Conservation (phyloP, 1,284 basidiomycete species). For the Marasmius tenuissimus region DNA sequence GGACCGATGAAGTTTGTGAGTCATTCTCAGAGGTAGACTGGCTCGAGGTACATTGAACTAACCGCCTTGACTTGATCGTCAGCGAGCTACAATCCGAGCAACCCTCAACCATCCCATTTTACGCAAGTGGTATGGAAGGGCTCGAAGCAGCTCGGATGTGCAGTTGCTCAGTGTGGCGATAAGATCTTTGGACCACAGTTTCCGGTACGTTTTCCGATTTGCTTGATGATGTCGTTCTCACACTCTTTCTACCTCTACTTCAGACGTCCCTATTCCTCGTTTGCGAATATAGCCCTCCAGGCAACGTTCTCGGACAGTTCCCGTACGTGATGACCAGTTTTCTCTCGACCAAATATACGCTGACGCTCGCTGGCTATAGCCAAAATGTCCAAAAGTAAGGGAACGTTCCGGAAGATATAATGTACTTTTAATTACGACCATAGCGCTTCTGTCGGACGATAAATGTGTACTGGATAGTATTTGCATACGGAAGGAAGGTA, state of each 20-base stretch:
- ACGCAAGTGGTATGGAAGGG: constrained; percentile 56
- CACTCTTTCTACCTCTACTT: not conserved
- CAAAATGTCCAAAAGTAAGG: too few relatives aligned
- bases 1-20: constrained; percentile 43
- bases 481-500: too few relatives aligned
- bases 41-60: not conserved
- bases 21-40: not conserved
- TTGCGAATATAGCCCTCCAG: constrained; percentile 48
- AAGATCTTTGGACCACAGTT: constrained; percentile 31
- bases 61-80: not conserved
- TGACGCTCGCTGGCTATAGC: too few relatives aligned
- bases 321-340: constrained; percentile 29
- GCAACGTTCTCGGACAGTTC: constrained; percentile 51
- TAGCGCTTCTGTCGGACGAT: too few relatives aligned
- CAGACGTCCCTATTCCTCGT: constrained; percentile 45
- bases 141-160: constrained; percentile 46
- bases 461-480: too few relatives aligned
- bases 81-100: constrained; percentile 41
- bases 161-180: constrained; percentile 24
- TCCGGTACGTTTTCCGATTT: not conserved
- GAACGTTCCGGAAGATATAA: too few relatives aligned
- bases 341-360: too few relatives aligned
- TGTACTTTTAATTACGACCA: too few relatives aligned
- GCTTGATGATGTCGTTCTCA: constrained; percentile 31
- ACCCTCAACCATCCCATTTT: constrained; percentile 46